Evolutionary conservation across 176 grass and related monocot species (phyloP), one percentile per base, ranked within the genome.

Genomic region (Carex littledalei): DNA sequence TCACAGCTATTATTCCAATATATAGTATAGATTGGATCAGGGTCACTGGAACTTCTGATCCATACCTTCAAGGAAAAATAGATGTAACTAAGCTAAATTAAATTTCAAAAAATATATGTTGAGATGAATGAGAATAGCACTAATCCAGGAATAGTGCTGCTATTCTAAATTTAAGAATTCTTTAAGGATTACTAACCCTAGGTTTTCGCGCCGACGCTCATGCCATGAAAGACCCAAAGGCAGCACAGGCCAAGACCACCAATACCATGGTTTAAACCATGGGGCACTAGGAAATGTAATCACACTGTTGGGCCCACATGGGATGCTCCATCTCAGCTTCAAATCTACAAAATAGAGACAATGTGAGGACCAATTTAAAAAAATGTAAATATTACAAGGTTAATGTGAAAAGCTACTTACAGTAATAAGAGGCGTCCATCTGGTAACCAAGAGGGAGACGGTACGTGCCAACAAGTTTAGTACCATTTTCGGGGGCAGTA

Each of bases 191-290:
- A 84, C 92, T 56, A 64, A 97, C 94, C 94, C 92, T 26, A 97
- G 82, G 70, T 69, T 85, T 62, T 91, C 86, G 35, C 86, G 89
- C 9, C 92, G 92, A 54, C 94, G 92, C 86, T 97, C 90, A 63
- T 97, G 94, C 94, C 94, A 97, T 57, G 92, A 94, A 54, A 97
- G 84, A 11, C 94, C 94, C 63, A 97, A 85, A 73, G 92, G 94
- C 66, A 97, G 82, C 50, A 97, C 84, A 41, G 94, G 94, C 92
- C 94, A 97, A 87, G 94, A 92, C 94, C 92, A 97, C 94, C 94
- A 97, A 73, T 97, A 97, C 94, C 94, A 97, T 87, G 94, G 94
- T 84, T 97, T 97, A 64, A 97, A 87, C 94, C 92, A 97, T 60
- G 92, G 94, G 41, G 94, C 94, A 50, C 94, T 94, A 1, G 94